A percentile compares a stretch with the other conserved stretches of the same genome.
These are phyloP conservation scores for Chlamydomonas asymmetrica DNA, from an alignment of 139 green algal genomes.

Conservation along the genomic window DNA sequence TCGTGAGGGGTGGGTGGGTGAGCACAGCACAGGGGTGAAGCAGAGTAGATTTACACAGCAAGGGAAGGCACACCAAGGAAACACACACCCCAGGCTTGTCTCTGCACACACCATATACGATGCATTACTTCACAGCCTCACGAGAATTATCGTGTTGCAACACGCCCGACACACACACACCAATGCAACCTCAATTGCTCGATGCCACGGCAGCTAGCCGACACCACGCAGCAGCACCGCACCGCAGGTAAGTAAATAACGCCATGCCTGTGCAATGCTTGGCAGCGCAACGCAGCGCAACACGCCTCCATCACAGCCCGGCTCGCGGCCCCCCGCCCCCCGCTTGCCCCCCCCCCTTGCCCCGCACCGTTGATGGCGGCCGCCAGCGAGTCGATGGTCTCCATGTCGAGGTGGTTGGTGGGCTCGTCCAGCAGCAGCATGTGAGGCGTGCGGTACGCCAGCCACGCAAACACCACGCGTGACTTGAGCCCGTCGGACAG, in stretches of 20 bases:
- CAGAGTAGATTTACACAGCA: background rate
- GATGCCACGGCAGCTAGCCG: too few species aligned
- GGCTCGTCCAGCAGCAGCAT: conserved; percentile 45
- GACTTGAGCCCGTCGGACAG: conserved; percentile 91
- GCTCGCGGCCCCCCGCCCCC: background rate
- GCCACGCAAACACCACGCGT: conserved; percentile 91
- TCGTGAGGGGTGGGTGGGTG: background rate
- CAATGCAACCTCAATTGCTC: too few species aligned
- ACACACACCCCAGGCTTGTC: too few species aligned
- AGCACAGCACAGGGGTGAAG: background rate
- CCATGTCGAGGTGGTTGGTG: conserved; percentile 88
- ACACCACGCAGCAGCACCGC: too few species aligned
- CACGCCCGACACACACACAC: too few species aligned
- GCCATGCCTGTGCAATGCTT: background rate
- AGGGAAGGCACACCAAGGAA: too few species aligned
- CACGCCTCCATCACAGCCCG: background rate
- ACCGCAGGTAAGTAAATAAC: background rate
- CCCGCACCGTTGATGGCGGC: conserved; percentile 81
- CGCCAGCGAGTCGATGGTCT: conserved; percentile 95
- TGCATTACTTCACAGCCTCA: too few species aligned
- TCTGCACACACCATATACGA: too few species aligned
- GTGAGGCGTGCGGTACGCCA: conserved; percentile 64
- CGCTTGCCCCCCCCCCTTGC: background rate
- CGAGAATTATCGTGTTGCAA: too few species aligned
- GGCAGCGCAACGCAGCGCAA: too few species aligned